phyloP scores from a whole-genome alignment of 129 eudicot species.

The Escallonia rubra region DNA sequence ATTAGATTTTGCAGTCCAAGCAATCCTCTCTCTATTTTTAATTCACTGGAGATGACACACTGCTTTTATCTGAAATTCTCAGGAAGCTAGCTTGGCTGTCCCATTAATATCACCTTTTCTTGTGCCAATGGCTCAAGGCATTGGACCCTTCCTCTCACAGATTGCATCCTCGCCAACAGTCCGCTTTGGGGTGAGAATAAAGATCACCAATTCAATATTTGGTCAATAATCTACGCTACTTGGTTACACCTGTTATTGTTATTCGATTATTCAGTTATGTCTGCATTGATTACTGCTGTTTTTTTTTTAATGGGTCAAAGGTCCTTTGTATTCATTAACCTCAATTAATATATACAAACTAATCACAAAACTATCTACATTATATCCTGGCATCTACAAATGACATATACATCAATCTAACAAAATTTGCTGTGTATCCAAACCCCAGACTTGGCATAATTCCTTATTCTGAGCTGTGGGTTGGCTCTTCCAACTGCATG shows the following conservation, averaged over 20 bases:
- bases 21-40: not conserved
- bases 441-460: too few relatives aligned
- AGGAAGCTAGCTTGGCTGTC: conserved; percentile 87
- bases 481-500: too few relatives aligned
- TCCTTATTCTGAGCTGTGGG: too few relatives aligned
- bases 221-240: not conserved
- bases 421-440: too few relatives aligned
- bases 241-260: not conserved
- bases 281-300: conserved; percentile 3
- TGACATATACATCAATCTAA: too few relatives aligned
- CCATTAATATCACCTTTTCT: conserved; percentile 91
- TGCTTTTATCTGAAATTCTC: conserved; percentile 21
- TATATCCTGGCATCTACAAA: too few relatives aligned
- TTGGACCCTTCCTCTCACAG: conserved; percentile 79
- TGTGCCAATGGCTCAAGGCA: conserved; percentile 76
- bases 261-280: not conserved
- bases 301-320: not conserved
- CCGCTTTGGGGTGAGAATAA: conserved; percentile 73
- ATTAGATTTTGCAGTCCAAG: not conserved
- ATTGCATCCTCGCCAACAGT: conserved; percentile 73
- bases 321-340: too few relatives aligned
- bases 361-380: too few relatives aligned
- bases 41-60: not conserved
- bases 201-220: not conserved
- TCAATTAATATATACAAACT: too few relatives aligned